These are phyloP conservation scores for Basipetospora chlamydospora DNA, from an alignment of 2,329 filamentous ascomycete genomes.

Conservation along the genomic window DNA sequence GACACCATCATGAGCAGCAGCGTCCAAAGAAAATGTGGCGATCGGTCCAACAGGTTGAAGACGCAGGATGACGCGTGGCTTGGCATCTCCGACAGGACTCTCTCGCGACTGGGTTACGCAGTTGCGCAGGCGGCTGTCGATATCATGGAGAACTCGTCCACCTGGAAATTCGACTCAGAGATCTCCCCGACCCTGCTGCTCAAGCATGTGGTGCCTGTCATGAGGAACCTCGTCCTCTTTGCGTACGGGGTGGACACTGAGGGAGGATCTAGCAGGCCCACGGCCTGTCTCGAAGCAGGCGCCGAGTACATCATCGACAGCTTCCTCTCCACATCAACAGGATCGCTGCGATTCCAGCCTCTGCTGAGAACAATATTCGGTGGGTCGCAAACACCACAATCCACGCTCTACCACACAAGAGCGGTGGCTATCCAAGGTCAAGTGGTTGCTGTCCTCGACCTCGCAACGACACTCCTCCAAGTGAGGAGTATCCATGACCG, in stretches of 20 bases:
- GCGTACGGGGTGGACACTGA: constrained; percentile 61
- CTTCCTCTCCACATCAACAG: constrained; percentile 56
- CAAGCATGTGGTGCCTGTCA: constrained; percentile 49
- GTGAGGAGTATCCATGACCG: constrained; percentile 50
- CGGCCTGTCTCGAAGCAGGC: constrained; percentile 52
- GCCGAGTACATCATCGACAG: constrained; percentile 64
- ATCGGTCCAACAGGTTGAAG: constrained; percentile 31
- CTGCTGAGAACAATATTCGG: constrained; percentile 52
- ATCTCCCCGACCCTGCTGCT: constrained; percentile 57
- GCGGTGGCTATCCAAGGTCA: constrained; percentile 44
- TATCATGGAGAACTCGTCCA: constrained; percentile 70
- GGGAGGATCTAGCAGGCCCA: constrained; percentile 28
- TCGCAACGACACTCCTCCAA: constrained; percentile 57
- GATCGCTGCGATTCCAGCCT: constrained; percentile 62
- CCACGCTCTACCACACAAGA: constrained; percentile 46
- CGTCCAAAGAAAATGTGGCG: constrained; percentile 47
- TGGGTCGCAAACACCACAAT: constrained; percentile 30
- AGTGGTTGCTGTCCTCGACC: constrained; percentile 46
- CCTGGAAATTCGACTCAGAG: constrained; percentile 65
- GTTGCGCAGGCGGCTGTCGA: constrained; percentile 67
- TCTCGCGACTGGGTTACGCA: constrained; percentile 55
- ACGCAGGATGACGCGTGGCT: constrained; percentile 42
- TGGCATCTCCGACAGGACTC: constrained; percentile 63
- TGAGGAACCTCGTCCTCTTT: constrained; percentile 57
- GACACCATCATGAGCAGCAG: constrained; percentile 59